These are phyloP conservation scores for Picochlorum sp. DNA, from an alignment of 139 green algal species.

Conservation along the genomic window DNA sequence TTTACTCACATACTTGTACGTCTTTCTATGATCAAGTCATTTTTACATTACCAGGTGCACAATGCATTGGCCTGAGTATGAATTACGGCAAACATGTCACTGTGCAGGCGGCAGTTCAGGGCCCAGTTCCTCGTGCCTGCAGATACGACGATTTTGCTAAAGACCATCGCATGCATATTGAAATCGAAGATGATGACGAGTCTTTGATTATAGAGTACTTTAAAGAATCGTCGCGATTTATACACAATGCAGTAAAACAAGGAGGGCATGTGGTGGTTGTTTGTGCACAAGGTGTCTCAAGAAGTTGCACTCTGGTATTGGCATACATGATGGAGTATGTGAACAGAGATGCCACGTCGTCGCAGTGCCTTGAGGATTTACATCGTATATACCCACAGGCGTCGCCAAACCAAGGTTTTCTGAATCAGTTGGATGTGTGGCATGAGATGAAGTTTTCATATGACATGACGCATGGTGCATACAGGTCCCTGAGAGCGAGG, in stretches of 20 bases:
- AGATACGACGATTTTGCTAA: not conserved
- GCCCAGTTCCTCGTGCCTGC: not conserved
- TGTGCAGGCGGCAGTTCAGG: not conserved
- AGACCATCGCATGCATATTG: not conserved
- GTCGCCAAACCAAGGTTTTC: conserved; percentile 63
- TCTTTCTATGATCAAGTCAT: too few relatives aligned
- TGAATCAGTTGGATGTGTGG: conserved; percentile 62
- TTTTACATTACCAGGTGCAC: too few relatives aligned
- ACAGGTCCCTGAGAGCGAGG: conserved; percentile 40
- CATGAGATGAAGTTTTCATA: conserved; percentile 39
- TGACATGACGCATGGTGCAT: conserved; percentile 45
- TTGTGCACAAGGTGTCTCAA: conserved; percentile 35
- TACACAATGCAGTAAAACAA: conserved; percentile 3
- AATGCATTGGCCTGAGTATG: too few relatives aligned
- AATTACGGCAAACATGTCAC: too few relatives aligned
- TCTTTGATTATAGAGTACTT: conserved; percentile 29
- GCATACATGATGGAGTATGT: conserved; percentile 33
- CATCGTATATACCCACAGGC: conserved; percentile 17
- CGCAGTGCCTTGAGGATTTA: conserved; percentile 20
- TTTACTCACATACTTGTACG: too few relatives aligned
- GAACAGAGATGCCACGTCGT: not conserved
- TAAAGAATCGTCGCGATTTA: conserved; percentile 17
- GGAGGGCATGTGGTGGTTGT: conserved; percentile 25
- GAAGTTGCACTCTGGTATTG: conserved; percentile 27
- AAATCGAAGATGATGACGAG: conserved; percentile 28